Base-by-base conservation (phyloP, 2,329 filamentous ascomycete species). In the Exophiala sp. region DNA sequence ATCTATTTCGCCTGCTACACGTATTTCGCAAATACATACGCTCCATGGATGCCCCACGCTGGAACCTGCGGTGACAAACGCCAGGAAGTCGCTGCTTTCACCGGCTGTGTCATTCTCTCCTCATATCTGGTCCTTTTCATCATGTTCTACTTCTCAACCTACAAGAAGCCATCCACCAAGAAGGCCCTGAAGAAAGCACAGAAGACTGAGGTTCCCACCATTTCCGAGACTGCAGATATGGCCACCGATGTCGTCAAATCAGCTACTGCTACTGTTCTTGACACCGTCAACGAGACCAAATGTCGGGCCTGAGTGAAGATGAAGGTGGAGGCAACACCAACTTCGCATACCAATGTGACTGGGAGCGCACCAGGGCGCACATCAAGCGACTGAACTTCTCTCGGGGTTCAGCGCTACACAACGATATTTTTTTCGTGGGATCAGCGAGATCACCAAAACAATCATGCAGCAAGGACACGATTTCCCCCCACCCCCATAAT, bases 1-100 rank as follows among this genome's bases (percentile, higher is more conserved):
- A 89, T 97, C 72, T 97, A 97, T 85, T 97, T 96, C 69, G 92
- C 91, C 48, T 95, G 91, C n/a, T 97, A 92, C 82, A 96, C 91
- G 65, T 97, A 97, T 82, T 96, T 96, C 81, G 85, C 88, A 64
- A 91, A 87, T 65, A 88, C 87, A 65, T 96, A 96, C 84, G 96
- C 87, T 78, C 82, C 80, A 43, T 87, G 83, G 79, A 78, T 95
- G 71, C 92, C 92, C 62, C 96, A 89, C 71, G 75, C 80, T 59
- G 92, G 92, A 72, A 78, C 85, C 65, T 99, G 92, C 72, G 90
- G 91, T 38, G 94, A 94, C 67, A 91, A 97, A 79, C 20, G 41
- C 12, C 20, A 43, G 14, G 94, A 97, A 75, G 97, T 96, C 68
- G 92, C 92, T 45, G 92, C 92, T 40, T 89, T 96, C 68, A 81